Percentiles rank a stretch among this genome's conserved stretches.
Evolutionary conservation across 1,284 basidiomycete genomes (phyloP).

Genomic region (Tilletia indica): DNA sequence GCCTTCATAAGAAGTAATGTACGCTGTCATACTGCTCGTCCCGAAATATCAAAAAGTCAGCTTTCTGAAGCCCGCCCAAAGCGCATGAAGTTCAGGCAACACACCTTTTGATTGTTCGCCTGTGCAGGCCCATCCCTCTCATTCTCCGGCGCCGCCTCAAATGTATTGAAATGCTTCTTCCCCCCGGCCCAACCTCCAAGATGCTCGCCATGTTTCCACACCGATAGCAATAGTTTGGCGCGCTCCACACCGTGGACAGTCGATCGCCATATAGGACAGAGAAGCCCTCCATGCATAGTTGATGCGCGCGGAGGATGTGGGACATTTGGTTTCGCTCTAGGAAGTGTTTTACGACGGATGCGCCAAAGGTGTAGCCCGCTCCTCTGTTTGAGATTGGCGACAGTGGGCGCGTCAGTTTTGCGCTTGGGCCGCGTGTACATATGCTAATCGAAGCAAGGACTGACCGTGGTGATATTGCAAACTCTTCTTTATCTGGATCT

Average conservation of each 20-base stretch:
- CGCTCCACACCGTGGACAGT: constrained; percentile 96
- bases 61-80: not conserved
- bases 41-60: not conserved
- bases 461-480: constrained; percentile 93
- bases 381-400: constrained; percentile 64
- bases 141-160: constrained; percentile 97
- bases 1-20: constrained; percentile 17
- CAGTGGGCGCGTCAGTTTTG: too few relatives aligned
- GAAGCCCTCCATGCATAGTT: constrained; percentile 99
- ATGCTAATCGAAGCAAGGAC: constrained; percentile 18
- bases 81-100: not conserved
- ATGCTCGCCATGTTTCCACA: constrained; percentile 98
- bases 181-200: constrained; percentile 91
- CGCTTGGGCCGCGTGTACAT: too few relatives aligned
- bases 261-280: constrained; percentile 90
- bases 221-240: constrained; percentile 96
- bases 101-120: constrained; percentile 24
- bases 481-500: constrained; percentile 97
- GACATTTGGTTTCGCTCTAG: constrained; percentile 85
- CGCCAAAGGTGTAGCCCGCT: constrained; percentile 97
- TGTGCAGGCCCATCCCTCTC: constrained; percentile 62
- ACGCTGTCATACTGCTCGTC: constrained; percentile 16
- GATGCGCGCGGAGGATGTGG: constrained; percentile 95
- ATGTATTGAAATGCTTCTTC: constrained; percentile 91
- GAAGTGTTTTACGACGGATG: constrained; percentile 98